These are phyloP conservation scores for Fonsecaea nubica DNA, from an alignment of 2,329 filamentous ascomycete species.

Conservation along the genomic window DNA sequence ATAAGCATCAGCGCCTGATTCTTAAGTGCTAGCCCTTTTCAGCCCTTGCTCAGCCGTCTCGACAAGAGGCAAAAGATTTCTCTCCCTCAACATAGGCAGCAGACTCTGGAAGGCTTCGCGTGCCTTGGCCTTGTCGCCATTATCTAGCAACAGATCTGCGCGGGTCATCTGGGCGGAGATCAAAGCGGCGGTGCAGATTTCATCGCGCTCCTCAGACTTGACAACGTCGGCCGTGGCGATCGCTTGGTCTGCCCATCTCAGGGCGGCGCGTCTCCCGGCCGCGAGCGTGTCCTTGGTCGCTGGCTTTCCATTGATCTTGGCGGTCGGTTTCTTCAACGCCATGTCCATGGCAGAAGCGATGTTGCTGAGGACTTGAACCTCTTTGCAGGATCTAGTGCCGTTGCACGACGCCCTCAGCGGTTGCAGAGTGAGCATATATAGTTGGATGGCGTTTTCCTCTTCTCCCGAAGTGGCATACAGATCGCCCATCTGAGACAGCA, in stretches of 20 bases:
- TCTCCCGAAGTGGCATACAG: constrained; percentile 39
- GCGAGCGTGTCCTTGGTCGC: constrained; percentile 34
- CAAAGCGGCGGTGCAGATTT: constrained; percentile 36
- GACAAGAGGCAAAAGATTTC: constrained; percentile 33
- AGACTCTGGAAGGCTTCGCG: constrained; percentile 34
- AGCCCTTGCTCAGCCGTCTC: constrained; percentile 36
- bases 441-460: constrained; percentile 39
- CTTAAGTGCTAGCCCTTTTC: no score
- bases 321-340: constrained; percentile 38
- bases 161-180: constrained; percentile 38
- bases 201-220: constrained; percentile 35
- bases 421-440: constrained; percentile 40
- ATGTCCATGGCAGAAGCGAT: constrained; percentile 39
- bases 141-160: constrained; percentile 36
- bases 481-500: constrained; percentile 40
- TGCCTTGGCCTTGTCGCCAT: constrained; percentile 36
- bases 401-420: constrained; percentile 38
- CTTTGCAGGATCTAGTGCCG: constrained; percentile 38
- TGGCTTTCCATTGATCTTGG: constrained; percentile 39
- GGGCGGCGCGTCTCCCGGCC: constrained; percentile 33
- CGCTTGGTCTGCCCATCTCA: constrained; percentile 40
- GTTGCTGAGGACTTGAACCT: constrained; percentile 39
- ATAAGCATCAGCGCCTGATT: no score
- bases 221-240: constrained; percentile 37
- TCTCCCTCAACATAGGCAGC: constrained; percentile 36